These are phyloP conservation scores for Musa acuminata DNA, from an alignment of 176 grass and related monocot genomes.

Conservation along the genomic window DNA sequence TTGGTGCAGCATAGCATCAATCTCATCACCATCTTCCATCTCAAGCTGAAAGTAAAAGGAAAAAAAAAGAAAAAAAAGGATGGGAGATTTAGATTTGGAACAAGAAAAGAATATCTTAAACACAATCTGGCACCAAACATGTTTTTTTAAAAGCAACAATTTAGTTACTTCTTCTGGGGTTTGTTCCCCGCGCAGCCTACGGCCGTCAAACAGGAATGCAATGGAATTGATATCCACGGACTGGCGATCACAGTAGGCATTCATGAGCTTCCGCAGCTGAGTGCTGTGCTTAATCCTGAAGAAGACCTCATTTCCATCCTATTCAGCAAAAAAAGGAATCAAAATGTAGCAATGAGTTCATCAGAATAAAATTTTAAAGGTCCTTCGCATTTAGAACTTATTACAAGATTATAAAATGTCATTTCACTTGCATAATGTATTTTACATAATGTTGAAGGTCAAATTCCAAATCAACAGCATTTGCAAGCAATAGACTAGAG, in stretches of 20 bases:
- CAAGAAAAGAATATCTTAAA: too few relatives aligned
- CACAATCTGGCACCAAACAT: too few relatives aligned
- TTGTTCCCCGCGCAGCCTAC: not conserved
- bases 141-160: too few relatives aligned
- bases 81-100: not conserved
- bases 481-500: too few relatives aligned
- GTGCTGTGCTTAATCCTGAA: not conserved
- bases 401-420: not conserved
- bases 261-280: constrained; percentile 3
- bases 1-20: not conserved
- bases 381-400: not conserved
- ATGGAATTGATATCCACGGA: not conserved
- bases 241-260: constrained; percentile 3
- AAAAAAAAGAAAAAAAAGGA: not conserved
- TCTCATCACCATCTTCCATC: not conserved
- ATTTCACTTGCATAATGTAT: too few relatives aligned
- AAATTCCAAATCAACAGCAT: too few relatives aligned
- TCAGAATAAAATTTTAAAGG: not conserved
- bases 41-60: not conserved
- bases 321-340: not conserved
- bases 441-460: too few relatives aligned
- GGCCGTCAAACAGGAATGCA: not conserved
- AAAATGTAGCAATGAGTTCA: not conserved
- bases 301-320: constrained; percentile 6
- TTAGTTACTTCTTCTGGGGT: not conserved